These are phyloP conservation scores for Neocucurbitaria cava DNA, from an alignment of 2,329 filamentous ascomycete genomes.

Conservation along the genomic window DNA sequence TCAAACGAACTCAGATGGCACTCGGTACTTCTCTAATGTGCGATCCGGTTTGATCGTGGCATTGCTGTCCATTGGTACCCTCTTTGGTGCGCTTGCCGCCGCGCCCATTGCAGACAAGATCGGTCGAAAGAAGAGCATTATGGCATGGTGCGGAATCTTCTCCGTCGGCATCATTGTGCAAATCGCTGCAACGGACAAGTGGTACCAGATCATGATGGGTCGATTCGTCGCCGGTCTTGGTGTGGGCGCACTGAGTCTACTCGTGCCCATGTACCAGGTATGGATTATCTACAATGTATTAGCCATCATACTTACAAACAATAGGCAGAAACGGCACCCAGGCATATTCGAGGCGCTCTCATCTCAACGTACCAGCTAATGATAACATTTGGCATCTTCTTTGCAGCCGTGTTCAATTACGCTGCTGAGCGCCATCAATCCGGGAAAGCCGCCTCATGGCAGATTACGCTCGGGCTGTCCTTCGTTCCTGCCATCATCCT, in stretches of 20 bases:
- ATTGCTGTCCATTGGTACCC: conserved; percentile 72
- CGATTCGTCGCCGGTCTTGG: conserved; percentile 69
- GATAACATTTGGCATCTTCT: conserved; percentile 70
- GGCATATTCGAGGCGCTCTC: conserved; percentile 67
- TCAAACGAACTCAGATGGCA: conserved; percentile 21
- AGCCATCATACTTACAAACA: neutral
- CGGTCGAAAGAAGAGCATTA: conserved; percentile 67
- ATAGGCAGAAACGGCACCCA: conserved; percentile 65
- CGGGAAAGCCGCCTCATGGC: conserved; percentile 62
- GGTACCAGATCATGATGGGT: conserved; percentile 69
- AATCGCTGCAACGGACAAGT: conserved; percentile 62
- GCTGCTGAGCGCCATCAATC: conserved; percentile 59
- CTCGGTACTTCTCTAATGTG: conserved; percentile 35
- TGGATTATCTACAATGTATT: neutral
- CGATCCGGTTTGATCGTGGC: conserved; percentile 40
- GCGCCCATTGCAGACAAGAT: conserved; percentile 66
- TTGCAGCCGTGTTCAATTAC: conserved; percentile 61
- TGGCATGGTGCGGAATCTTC: conserved; percentile 65
- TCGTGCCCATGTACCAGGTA: conserved; percentile 64
- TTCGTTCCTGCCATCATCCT: conserved; percentile 63
- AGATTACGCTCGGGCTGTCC: conserved; percentile 66
- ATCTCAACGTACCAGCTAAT: conserved; percentile 71
- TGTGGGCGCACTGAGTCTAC: conserved; percentile 68
- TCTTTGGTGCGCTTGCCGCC: conserved; percentile 69
- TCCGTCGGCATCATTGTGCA: conserved; percentile 70